These are phyloP conservation scores for Vishniacozyma victoriae DNA, from an alignment of 768 basidiomycete genomes.

Conservation along the genomic window DNA sequence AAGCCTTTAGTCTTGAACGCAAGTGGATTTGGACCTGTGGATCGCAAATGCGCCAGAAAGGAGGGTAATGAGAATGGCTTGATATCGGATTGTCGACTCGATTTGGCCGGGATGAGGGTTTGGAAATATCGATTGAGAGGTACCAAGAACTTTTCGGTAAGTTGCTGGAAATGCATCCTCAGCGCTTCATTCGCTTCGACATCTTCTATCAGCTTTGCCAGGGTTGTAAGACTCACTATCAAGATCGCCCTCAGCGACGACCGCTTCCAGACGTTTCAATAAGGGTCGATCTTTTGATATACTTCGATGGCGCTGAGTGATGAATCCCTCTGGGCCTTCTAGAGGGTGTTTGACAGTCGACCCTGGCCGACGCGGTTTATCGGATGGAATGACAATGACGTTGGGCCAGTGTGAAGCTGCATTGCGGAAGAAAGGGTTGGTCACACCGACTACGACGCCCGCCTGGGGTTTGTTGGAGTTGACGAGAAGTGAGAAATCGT, in stretches of 20 bases:
- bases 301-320: conserved; percentile 61
- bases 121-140: conserved; percentile 83
- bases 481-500: conserved; percentile 67
- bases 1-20: conserved; percentile 40
- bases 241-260: conserved; percentile 39
- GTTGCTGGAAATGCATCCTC: conserved; percentile 73
- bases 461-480: conserved; percentile 58
- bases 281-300: conserved; percentile 75
- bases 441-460: conserved; percentile 45
- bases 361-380: conserved; percentile 10
- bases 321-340: conserved; percentile 40
- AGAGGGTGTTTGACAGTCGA: conserved; percentile 4
- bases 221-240: conserved; percentile 35
- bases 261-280: conserved; percentile 63
- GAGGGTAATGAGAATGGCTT: conserved; percentile 43
- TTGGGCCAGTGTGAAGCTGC: conserved; percentile 48
- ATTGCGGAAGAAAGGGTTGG: conserved; percentile 48
- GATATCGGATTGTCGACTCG: conserved; percentile 6
- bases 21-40: conserved; percentile 43
- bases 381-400: conserved; percentile 38
- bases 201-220: conserved; percentile 49
- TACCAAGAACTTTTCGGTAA: conserved; percentile 78
- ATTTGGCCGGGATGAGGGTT: conserved; percentile 29
- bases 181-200: conserved; percentile 55
- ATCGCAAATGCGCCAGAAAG: conserved; percentile 41